Evolutionary conservation across 257 asterid species (phyloP).

Genomic region (Capsicum rhomboideum): DNA sequence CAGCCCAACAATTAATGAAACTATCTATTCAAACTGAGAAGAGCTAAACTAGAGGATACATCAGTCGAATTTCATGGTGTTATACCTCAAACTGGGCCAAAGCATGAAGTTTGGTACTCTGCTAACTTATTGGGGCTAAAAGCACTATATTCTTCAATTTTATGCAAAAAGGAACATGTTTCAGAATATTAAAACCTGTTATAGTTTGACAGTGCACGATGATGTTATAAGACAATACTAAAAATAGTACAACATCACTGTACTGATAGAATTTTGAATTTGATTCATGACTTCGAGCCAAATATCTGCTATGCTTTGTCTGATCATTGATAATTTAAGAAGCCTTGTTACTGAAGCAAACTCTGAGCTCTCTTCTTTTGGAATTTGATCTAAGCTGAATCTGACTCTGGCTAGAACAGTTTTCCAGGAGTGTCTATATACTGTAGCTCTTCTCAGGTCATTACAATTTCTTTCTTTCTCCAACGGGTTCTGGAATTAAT

Average conservation of each 20-base stretch:
- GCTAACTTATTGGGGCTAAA: not conserved
- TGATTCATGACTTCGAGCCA: not conserved
- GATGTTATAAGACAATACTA: not conserved
- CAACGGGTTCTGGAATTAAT: not conserved
- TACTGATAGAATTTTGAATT: not conserved
- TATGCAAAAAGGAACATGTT: not conserved
- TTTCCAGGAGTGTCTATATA: not conserved
- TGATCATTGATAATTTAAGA: not conserved
- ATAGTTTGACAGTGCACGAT: not conserved
- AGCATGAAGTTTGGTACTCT: not conserved
- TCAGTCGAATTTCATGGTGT: not conserved
- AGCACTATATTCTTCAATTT: not conserved
- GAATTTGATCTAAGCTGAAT: slow-evolving; percentile 1
- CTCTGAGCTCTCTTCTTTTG: not conserved
- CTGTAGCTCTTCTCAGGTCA: not conserved
- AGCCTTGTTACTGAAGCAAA: not conserved
- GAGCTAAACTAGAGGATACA: not conserved
- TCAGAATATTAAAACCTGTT: not conserved
- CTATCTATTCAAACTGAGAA: not conserved
- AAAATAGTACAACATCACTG: not conserved
- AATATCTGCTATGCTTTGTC: not conserved
- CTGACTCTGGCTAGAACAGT: not conserved
- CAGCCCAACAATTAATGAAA: not conserved
- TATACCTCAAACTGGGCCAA: not conserved
- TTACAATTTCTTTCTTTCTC: not conserved